Evolutionary conservation across 2,329 filamentous ascomycete genomes (phyloP), one percentile per base, ranked within the genome.

Genomic region (Onygena corvina): DNA sequence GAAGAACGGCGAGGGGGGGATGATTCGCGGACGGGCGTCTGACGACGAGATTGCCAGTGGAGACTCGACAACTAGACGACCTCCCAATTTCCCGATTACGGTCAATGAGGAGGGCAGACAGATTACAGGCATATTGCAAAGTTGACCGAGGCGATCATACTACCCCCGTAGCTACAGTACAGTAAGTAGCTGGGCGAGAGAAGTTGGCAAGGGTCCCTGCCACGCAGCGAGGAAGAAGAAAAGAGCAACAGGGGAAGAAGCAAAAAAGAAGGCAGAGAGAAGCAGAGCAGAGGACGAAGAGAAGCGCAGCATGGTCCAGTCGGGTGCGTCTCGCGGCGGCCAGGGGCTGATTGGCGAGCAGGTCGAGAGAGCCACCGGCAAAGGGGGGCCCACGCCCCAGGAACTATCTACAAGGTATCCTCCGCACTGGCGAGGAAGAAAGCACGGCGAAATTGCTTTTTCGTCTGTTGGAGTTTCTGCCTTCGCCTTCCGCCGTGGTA

Each of bases 11-110:
- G 25, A 21, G 14, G 14, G 7, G 25, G 38, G 27, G 38, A n/a
- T 42, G 38, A 42, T 42, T 42, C 38, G 38, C 8, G 38, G 38
- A n/a, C n/a, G n/a, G n/a, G n/a, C n/a, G n/a, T n/a, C n/a, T n/a
- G 29, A 31, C 8, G 3, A 42, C 3, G 12, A 3, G 21, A 27
- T 42, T 42, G 38, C 38, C 21, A 38, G 38, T 42, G 38, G 38
- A 27, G 38, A 42, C 38, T 12, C 29, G 29, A 31, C 3, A 31
- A n/a, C n/a, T n/a, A n/a, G n/a, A n/a, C n/a, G n/a, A n/a, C n/a
- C n/a, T n/a, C n/a, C n/a, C n/a, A n/a, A n/a, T n/a, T n/a, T n/a
- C n/a, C n/a, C n/a, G n/a, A n/a, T n/a, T n/a, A n/a, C n/a, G n/a
- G n/a, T n/a, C n/a, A n/a, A n/a, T n/a, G n/a, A n/a, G n/a, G n/a